Evolutionary conservation across 495 filamentous ascomycete genomes (phyloP).

Genomic region (Penicillium coprophilum): DNA sequence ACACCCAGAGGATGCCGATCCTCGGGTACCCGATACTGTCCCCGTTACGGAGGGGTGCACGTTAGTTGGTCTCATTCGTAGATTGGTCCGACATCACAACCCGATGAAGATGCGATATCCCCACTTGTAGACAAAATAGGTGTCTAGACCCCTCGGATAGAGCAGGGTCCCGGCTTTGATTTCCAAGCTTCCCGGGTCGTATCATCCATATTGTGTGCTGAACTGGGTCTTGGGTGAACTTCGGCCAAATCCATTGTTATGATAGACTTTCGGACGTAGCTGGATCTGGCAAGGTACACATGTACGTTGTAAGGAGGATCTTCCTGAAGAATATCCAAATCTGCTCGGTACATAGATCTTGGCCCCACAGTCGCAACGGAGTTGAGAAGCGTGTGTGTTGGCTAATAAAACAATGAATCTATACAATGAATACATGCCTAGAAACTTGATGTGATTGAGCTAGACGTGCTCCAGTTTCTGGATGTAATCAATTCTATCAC

Average conservation of each 20-base stretch:
- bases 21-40: slow-evolving; percentile 24
- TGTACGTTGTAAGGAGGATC: background rate
- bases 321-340: background rate
- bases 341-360: background rate
- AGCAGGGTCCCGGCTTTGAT: background rate
- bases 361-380: background rate
- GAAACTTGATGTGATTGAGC: background rate
- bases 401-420: background rate
- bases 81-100: slow-evolving; percentile 8
- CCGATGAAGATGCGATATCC: background rate
- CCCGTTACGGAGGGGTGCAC: slow-evolving; percentile 2
- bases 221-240: background rate
- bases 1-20: background rate
- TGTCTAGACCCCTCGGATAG: background rate
- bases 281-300: background rate
- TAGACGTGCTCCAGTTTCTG: background rate
- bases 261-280: background rate
- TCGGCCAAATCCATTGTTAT: background rate
- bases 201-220: slow-evolving; percentile 1
- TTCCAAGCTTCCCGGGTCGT: background rate
- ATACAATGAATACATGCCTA: no score
- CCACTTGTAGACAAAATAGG: slow-evolving; percentile 3
- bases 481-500: background rate
- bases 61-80: slow-evolving; percentile 1
- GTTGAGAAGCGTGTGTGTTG: background rate